Conservation (phyloP, 2,329 filamentous ascomycete species). For the Claviceps pusilla region DNA sequence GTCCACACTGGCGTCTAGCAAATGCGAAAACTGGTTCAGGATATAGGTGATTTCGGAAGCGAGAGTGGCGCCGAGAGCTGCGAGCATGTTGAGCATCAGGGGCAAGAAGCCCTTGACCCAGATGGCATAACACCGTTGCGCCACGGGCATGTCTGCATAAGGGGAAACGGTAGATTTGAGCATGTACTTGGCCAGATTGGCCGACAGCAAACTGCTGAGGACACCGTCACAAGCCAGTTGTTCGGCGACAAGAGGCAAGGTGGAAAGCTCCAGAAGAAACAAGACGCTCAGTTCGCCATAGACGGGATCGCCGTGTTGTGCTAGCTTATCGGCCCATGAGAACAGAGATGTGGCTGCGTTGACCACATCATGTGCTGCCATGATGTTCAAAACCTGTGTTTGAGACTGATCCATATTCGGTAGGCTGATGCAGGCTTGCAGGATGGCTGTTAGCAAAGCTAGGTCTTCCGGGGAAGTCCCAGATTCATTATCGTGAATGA, state of each 20-base stretch:
- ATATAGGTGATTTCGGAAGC: constrained; percentile 76
- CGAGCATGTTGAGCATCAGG: constrained; percentile 74
- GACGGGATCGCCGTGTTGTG: constrained; percentile 65
- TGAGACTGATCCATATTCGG: constrained; percentile 60
- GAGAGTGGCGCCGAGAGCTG: constrained; percentile 64
- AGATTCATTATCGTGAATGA: constrained; percentile 62
- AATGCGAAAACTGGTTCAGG: constrained; percentile 72
- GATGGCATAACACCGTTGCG: constrained; percentile 67
- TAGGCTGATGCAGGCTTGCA: constrained; percentile 70
- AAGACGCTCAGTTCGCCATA: constrained; percentile 86
- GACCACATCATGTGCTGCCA: constrained; percentile 56
- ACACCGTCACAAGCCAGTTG: constrained; percentile 79
- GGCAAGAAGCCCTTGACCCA: constrained; percentile 84
- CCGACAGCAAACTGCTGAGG: constrained; percentile 62
- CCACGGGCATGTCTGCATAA: constrained; percentile 54
- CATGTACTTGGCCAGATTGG: constrained; percentile 65
- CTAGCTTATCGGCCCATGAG: constrained; percentile 81
- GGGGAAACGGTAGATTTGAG: constrained; percentile 58
- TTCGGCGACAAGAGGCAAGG: constrained; percentile 67
- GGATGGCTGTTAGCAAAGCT: constrained; percentile 69
- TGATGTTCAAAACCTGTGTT: constrained; percentile 53
- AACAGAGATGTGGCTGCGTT: constrained; percentile 77
- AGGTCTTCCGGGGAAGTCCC: constrained; percentile 59
- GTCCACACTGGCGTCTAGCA: constrained; percentile 57
- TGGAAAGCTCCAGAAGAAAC: constrained; percentile 78